Evolutionary conservation across 352 stramenopile genomes (phyloP).

Genomic region (Achlya hypogyna): DNA sequence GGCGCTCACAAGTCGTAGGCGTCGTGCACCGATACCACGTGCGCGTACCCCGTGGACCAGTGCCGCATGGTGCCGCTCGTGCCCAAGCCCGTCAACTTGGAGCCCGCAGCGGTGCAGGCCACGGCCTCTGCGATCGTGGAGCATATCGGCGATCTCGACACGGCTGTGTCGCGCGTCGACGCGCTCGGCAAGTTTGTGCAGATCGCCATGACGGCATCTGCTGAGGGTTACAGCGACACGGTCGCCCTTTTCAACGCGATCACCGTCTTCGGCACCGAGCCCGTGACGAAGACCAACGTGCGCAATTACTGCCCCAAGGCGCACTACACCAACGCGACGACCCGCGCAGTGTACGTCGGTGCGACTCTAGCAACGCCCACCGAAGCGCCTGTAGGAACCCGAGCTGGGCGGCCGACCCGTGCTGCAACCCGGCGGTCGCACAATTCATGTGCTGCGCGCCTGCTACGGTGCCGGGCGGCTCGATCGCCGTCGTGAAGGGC

Average conservation of each 20-base stretch:
- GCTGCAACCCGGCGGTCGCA: background rate
- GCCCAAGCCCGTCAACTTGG: background rate
- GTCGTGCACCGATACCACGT: background rate
- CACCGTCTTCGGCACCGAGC: background rate
- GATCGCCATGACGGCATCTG: background rate
- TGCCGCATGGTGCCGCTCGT: conserved; percentile 11
- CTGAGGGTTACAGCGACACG: conserved; percentile 9
- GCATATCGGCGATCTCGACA: background rate
- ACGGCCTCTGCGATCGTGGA: background rate
- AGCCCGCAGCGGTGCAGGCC: background rate
- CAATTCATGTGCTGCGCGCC: background rate
- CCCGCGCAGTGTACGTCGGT: background rate
- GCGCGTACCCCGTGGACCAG: conserved; percentile 1
- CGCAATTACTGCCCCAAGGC: background rate
- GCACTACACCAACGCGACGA: background rate
- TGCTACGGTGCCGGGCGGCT: background rate
- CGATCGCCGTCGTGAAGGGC: background rate
- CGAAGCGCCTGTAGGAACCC: background rate
- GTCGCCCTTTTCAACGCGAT: background rate
- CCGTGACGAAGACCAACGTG: background rate
- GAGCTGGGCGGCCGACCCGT: background rate
- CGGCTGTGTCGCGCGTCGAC: background rate
- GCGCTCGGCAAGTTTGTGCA: background rate
- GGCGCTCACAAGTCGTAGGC: background rate
- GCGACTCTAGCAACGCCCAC: background rate